Percentiles rank a stretch among this genome's conserved stretches.
These are phyloP conservation scores for Plasmodium falciparum DNA, from an alignment of 169 alveolate species.

Conservation along the genomic window DNA sequence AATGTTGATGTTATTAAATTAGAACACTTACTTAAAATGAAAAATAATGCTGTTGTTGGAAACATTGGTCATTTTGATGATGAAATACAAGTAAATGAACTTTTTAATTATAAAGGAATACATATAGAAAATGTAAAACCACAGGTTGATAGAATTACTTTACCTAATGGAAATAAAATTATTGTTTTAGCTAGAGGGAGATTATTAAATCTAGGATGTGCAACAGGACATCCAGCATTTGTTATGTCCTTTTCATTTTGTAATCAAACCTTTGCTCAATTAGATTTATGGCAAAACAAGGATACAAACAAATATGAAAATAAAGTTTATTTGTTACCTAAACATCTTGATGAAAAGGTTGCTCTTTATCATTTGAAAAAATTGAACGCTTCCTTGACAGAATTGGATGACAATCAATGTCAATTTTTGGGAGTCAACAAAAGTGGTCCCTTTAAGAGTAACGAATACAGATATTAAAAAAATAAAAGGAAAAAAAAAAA, in stretches of 20 bases:
- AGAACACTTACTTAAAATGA: slow-evolving; percentile 96
- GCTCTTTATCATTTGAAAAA: slow-evolving; percentile 96
- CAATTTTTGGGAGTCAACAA: slow-evolving; percentile 93
- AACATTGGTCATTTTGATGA: slow-evolving; percentile 99
- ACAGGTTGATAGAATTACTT: slow-evolving; percentile 93
- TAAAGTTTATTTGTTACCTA: slow-evolving; percentile 95
- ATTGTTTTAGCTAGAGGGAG: slow-evolving; percentile 98
- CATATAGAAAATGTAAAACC: slow-evolving; percentile 93
- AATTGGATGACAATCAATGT: slow-evolving; percentile 94
- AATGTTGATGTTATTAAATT: slow-evolving; percentile 95
- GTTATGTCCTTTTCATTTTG: slow-evolving; percentile 99
- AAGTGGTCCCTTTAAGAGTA: slow-evolving; percentile 97
- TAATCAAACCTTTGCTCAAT: slow-evolving; percentile 91
- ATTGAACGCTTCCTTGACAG: slow-evolving; percentile 95
- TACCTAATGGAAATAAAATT: slow-evolving; percentile 95
- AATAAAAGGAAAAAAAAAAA: background rate
- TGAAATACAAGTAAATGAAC: slow-evolving; percentile 96
- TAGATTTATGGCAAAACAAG: slow-evolving; percentile 87
- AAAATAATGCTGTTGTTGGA: slow-evolving; percentile 96
- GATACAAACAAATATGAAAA: slow-evolving; percentile 80
- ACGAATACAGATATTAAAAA: slow-evolving; percentile 93
- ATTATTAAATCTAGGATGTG: slow-evolving; percentile 98
- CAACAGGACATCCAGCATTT: slow-evolving; percentile 99
- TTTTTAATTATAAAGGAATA: slow-evolving; percentile 92
- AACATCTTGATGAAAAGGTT: slow-evolving; percentile 97